phyloP scores from a whole-genome alignment of 192 early-diverging fungal species.

The Pecoramyces ruminantium region DNA sequence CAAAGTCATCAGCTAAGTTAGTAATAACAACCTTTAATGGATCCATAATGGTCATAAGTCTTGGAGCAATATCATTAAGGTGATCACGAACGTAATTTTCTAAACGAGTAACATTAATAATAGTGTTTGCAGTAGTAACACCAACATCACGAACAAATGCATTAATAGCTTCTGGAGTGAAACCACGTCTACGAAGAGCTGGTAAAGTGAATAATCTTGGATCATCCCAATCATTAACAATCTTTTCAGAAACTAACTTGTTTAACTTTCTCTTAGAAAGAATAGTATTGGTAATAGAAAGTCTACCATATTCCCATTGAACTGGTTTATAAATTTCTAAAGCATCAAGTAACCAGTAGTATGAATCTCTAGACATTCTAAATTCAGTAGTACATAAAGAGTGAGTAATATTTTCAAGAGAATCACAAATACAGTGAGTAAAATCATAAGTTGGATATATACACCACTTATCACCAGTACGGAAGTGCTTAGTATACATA shows the following conservation, averaged over 20 bases:
- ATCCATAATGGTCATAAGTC: conserved; percentile 77
- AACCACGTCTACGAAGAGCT: conserved; percentile 86
- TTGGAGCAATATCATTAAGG: conserved; percentile 78
- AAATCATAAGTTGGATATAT: conserved; percentile 99
- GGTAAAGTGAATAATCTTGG: conserved; percentile 92
- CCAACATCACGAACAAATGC: conserved; percentile 90
- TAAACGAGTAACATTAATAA: conserved; percentile 70
- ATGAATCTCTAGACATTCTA: conserved; percentile 75
- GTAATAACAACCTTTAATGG: conserved; percentile 78
- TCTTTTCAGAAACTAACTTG: conserved; percentile 62
- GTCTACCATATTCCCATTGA: conserved; percentile 96
- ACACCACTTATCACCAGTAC: conserved; percentile 87
- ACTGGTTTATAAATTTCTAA: conserved; percentile 98
- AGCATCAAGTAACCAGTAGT: conserved; percentile 99
- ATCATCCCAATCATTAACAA: conserved; percentile 86
- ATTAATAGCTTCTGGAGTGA: conserved; percentile 94
- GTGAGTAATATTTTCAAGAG: conserved; percentile 99
- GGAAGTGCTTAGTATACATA: conserved; percentile 73
- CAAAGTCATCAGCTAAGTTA: conserved; percentile 62
- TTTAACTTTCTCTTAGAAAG: conserved; percentile 96
- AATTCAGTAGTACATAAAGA: conserved; percentile 98
- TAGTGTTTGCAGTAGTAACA: conserved; percentile 65
- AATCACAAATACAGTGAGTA: conserved; percentile 96
- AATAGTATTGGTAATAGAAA: conserved; percentile 84
- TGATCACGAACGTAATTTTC: conserved; percentile 92